phyloP scores from a whole-genome alignment of 805 yeast species.

The Myxozyma neotropica region DNA sequence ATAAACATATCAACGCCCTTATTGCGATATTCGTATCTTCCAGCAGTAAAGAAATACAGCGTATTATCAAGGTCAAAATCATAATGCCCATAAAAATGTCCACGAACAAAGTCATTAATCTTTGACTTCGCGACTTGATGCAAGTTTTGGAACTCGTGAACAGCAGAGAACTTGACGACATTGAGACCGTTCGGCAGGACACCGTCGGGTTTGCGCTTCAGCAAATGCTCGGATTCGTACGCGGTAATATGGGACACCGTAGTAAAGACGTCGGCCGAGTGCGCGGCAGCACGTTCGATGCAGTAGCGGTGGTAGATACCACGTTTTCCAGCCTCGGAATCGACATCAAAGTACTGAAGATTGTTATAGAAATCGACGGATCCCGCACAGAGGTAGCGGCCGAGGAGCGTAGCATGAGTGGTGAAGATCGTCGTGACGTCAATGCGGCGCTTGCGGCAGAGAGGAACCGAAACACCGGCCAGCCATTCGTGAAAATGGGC shows the following conservation, averaged over 20 bases:
- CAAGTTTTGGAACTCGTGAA: conserved; percentile 95
- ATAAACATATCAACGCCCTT: conserved; percentile 96
- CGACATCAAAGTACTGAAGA: conserved; percentile 86
- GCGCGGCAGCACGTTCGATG: conserved; percentile 95
- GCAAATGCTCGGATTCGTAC: conserved; percentile 85
- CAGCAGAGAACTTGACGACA: conserved; percentile 94
- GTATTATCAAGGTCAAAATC: conserved; percentile 95
- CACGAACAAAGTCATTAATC: conserved; percentile 91
- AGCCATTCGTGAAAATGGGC: conserved; percentile 98
- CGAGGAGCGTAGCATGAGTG: conserved; percentile 94
- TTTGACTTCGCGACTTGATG: conserved; percentile 90
- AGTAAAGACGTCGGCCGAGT: conserved; percentile 93
- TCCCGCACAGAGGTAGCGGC: conserved; percentile 95
- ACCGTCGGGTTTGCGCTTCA: conserved; percentile 96
- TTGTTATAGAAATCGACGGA: conserved; percentile 94
- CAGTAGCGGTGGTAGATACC: conserved; percentile 98
- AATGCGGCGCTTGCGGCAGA: conserved; percentile 85
- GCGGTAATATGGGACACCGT: conserved; percentile 99
- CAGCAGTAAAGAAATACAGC: conserved; percentile 92
- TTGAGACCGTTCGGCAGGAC: conserved; percentile 95
- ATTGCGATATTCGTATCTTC: conserved; percentile 94
- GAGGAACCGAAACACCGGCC: conserved; percentile 93
- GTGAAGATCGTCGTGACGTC: conserved; percentile 96
- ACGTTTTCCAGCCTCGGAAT: conserved; percentile 95
- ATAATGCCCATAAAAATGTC: conserved; percentile 95